Evolutionary conservation across 192 early-diverging fungal genomes (phyloP).

Genomic region (Podochytrium sp.): DNA sequence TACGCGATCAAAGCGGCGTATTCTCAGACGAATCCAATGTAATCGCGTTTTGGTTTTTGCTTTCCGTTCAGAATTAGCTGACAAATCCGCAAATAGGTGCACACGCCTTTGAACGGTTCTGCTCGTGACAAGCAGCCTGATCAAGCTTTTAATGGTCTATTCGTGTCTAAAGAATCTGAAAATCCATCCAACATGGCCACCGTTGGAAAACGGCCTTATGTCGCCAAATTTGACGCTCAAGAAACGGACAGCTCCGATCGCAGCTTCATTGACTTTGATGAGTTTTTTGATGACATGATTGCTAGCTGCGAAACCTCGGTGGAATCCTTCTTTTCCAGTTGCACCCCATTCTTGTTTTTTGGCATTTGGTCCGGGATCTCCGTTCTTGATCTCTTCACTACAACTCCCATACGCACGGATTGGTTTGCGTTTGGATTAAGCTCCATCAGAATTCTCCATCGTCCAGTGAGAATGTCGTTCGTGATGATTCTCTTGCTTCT

Average conservation of each 20-base stretch:
- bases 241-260: neutral
- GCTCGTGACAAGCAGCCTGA: too few species aligned
- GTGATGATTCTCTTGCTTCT: slow-evolving; percentile 10
- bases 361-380: neutral
- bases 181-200: too few species aligned
- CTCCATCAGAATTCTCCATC: slow-evolving; percentile 12
- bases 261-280: slow-evolving; percentile 23
- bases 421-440: slow-evolving; percentile 13
- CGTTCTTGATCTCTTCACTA: neutral
- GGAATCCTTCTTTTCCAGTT: neutral
- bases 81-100: too few species aligned
- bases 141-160: too few species aligned
- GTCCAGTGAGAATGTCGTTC: slow-evolving; percentile 11
- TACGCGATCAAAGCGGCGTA: too few species aligned
- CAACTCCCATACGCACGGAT: slow-evolving; percentile 1
- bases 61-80: too few species aligned
- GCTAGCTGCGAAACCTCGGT: neutral
- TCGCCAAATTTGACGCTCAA: neutral
- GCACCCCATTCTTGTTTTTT: neutral
- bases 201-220: too few species aligned
- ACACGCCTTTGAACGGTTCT: too few species aligned
- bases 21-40: too few species aligned
- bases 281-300: slow-evolving; percentile 25
- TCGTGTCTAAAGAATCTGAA: too few species aligned
- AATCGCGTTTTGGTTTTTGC: too few species aligned